Evolutionary conservation across 306 rosid genomes (phyloP), one percentile per base, ranked within the genome.

Genomic region (Adenanthera pavonina): DNA sequence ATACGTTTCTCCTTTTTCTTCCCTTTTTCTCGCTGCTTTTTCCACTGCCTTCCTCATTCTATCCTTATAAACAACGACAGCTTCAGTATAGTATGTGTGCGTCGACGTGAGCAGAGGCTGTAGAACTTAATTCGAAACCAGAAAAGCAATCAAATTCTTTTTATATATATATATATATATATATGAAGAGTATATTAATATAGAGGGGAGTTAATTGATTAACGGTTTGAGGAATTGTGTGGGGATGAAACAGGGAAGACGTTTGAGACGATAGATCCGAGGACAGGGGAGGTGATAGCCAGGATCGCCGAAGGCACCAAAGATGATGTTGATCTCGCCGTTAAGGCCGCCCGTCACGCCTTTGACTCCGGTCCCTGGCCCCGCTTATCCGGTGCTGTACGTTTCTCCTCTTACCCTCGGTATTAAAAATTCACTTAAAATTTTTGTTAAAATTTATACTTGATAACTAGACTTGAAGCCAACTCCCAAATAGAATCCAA

Each of bases 331-430:
- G 94, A 95, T 16, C 36, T 88, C 54, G 99, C 99, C 12, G 99
- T 93, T 0, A 86, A 88, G 48, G 99, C 94, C 3, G 99, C 97
- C 13, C 97, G 99, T 52, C 82, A 78, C 0, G 99, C 99, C 71
- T 95, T 95, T 5, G 97, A 95, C 73, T 25, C 81, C 4, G 99
- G 99, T 70, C 90, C 97, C 71, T 95, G 99, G 97, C 99, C 99
- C 0, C 93, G 97, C 40, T 59, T 90, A 79, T 77, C 97, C 8
- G 97, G 91, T 66, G 80, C 65, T 17, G 97, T 93, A 90, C 0
- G 98, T 85, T 61, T 2, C 41, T 67, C 72, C 80, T 13, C 38
- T 33, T 67, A 25, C 30, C 30, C 30, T 25, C 30, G 30, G 30
- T 1, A 25, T 25, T 25, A 25, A 25, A 25, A 25, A 25, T 25